These are phyloP conservation scores for Petunia secreta DNA, from an alignment of 257 asterid species.

Conservation along the genomic window DNA sequence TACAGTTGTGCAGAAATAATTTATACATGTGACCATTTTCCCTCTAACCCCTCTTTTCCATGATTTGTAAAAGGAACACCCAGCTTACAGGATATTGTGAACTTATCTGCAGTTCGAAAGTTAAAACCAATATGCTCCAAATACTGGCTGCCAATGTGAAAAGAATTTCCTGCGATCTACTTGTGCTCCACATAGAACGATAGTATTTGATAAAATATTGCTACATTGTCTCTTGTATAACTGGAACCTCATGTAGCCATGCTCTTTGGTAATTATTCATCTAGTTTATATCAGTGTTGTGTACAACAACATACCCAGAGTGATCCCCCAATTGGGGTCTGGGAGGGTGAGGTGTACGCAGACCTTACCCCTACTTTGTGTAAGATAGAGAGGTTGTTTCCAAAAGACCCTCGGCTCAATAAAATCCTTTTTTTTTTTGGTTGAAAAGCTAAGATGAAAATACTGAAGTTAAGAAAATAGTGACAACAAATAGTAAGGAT, in stretches of 20 bases:
- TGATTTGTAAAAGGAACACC: not conserved
- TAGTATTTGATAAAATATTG: not conserved
- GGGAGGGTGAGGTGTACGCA: no score
- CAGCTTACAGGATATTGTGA: not conserved
- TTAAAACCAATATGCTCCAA: not conserved
- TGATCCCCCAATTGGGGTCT: no score
- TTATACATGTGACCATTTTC: not conserved
- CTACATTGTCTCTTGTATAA: not conserved
- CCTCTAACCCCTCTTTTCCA: not conserved
- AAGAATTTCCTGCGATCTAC: constrained; percentile 1
- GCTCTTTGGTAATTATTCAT: not conserved
- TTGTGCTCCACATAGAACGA: not conserved
- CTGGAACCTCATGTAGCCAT: constrained; percentile 4
- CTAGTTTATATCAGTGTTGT: not conserved
- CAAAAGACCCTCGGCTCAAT: no score
- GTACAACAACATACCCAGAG: not conserved
- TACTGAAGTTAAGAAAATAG: no score
- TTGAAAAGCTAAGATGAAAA: no score
- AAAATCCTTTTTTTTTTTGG: no score
- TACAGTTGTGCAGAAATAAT: not conserved
- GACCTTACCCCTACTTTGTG: no score
- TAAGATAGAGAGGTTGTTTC: no score
- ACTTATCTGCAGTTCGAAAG: not conserved
- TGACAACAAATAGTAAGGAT: no score
- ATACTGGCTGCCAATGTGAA: not conserved